Evolutionary conservation across 2,329 filamentous ascomycete species (phyloP), one percentile per base, ranked within the genome.

Genomic region (Corinectria fuckeliana): DNA sequence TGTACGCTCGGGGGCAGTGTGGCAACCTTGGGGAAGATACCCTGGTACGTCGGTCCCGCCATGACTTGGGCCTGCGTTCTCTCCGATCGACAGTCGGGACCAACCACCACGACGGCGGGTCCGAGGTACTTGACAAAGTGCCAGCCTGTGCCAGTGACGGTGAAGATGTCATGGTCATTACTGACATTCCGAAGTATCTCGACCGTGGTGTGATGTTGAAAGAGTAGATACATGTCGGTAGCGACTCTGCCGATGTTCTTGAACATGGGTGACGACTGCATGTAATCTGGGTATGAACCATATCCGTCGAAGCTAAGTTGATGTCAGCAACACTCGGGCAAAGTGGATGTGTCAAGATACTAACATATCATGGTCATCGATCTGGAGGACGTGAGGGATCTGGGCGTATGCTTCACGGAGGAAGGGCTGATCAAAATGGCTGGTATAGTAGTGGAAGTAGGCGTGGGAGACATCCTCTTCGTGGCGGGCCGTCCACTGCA

Each of bases 371-470:
- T 98, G 95, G 71, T 98, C 95, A 72, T 99, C 93, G 52, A 99
- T 88, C 73, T 96, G 92, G 69, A 96, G 83, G 52, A 99, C 82
- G 72, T 97, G 93, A 38, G 95, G 95, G 62, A 99, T 97, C 78
- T 99, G 95, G 20, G 95, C 95, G 80, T 97, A 99, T 0, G 94
- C 93, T 76, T 99, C 95, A 60, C 95, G 84, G 66, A 99, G 77
- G 75, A 96, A 94, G 6, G 94, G 93, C 76, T 99, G 95, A 73
- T 99, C 95, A 74, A 99, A 98, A 75, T 98, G 94, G 68, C 93
- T 97, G 1, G 93, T 97, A 74, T 99, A 99, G 76, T 97, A 99
- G 76, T 99, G 95, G 77, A 99, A 99, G 79, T 97, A 99, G 7
- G 95, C 93, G 76, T 98, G 93, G 2, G 90, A 89, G 16, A 97